phyloP scores from a whole-genome alignment of 1,139 yeast genomes.

The Magnusiomyces suaveolens region DNA sequence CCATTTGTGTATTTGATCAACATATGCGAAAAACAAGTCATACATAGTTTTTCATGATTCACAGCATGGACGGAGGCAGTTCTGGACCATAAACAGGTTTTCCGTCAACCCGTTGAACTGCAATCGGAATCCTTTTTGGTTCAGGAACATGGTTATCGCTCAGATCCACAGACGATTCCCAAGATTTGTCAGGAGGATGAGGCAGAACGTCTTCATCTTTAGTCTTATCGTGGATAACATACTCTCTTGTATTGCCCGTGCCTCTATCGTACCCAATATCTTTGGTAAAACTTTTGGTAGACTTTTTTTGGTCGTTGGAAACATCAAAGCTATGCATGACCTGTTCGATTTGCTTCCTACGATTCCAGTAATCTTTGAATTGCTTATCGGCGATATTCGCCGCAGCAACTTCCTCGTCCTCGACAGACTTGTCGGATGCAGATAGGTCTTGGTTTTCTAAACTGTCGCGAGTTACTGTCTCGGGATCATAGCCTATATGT shows the following conservation, averaged over 20 bases:
- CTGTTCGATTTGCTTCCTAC: not conserved
- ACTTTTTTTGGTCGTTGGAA: not conserved
- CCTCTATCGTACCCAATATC: not conserved
- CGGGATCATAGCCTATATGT: not conserved
- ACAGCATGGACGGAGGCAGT: conserved; percentile 2
- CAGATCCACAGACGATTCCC: not conserved
- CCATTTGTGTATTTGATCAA: not conserved
- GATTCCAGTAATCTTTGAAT: not conserved
- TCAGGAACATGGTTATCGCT: not conserved
- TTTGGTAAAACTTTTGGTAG: conserved; percentile 2
- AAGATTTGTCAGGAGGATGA: not conserved
- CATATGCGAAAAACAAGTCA: not conserved
- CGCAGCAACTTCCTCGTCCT: not conserved
- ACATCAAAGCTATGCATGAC: not conserved
- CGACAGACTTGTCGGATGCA: no score
- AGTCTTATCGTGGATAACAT: not conserved
- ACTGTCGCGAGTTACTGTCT: not conserved
- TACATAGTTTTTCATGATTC: not conserved
- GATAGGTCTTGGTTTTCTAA: not conserved
- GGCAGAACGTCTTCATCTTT: not conserved
- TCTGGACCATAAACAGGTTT: conserved; percentile 6
- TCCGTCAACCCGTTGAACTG: conserved; percentile 1
- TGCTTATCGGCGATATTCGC: not conserved
- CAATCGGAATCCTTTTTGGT: not conserved
- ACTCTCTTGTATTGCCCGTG: not conserved